A percentile compares a stretch with the other conserved stretches of the same genome.
phyloP scores from a whole-genome alignment of 306 rosid genomes.

The Alnus glutinosa region DNA sequence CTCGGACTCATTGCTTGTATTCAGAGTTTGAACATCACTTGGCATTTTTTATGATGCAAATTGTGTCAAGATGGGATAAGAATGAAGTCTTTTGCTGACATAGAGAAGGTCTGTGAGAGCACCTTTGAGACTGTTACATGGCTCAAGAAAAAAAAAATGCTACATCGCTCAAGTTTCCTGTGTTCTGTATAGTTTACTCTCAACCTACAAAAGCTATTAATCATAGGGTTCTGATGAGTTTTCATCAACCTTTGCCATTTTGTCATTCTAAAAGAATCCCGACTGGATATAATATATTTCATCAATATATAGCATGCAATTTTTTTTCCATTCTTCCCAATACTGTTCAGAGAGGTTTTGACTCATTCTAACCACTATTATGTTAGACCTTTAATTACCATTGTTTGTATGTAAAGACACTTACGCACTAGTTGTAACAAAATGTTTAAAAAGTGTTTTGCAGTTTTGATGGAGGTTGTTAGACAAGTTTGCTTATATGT shows the following conservation, averaged over 20 bases:
- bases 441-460: not conserved
- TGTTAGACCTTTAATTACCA: not conserved
- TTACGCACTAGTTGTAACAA: not conserved
- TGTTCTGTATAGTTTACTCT: not conserved
- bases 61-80: not conserved
- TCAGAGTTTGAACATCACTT: not conserved
- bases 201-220: constrained; percentile 1
- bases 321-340: not conserved
- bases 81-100: not conserved
- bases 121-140: not conserved
- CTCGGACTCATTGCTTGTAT: not conserved
- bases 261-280: not conserved
- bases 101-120: not conserved
- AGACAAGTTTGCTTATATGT: not conserved
- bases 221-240: not conserved
- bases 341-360: not conserved
- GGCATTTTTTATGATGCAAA: not conserved
- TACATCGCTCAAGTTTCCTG: not conserved
- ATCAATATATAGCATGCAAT: not conserved
- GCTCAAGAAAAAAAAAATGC: not conserved
- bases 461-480: not conserved
- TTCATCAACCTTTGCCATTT: not conserved
- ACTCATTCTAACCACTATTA: not conserved
- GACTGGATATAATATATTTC: not conserved
- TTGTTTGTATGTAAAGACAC: not conserved